Conservation (phyloP, 2,329 filamentous ascomycete species). For the Lachnellula arida region DNA sequence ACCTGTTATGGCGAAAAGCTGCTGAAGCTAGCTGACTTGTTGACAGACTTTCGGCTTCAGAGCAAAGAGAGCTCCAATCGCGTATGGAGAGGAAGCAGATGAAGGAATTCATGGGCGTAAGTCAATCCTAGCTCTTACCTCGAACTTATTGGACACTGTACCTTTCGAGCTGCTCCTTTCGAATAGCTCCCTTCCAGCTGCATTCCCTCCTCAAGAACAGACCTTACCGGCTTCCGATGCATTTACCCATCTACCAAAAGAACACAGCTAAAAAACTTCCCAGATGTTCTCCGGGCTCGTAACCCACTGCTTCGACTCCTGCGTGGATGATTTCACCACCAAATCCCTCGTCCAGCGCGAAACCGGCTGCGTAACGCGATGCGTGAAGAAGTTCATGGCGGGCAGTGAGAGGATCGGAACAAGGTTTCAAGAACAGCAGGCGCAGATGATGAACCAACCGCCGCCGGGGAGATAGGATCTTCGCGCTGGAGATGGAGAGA, state of each 20-base stretch:
- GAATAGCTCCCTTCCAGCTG: no score
- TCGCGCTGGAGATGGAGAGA: background rate
- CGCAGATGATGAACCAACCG: constrained; percentile 46
- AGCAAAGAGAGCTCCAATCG: constrained; percentile 88
- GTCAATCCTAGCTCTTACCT: constrained; percentile 33
- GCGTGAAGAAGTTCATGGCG: constrained; percentile 95
- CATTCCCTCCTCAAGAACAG: no score
- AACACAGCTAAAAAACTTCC: constrained; percentile 11
- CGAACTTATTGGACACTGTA: no score
- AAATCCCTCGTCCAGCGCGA: constrained; percentile 87
- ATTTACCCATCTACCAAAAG: background rate
- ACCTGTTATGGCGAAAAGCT: background rate
- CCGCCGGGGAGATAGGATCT: constrained; percentile 25
- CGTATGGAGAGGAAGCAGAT: constrained; percentile 98
- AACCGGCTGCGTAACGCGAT: constrained; percentile 87
- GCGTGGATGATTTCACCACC: constrained; percentile 97
- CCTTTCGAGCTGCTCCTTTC: no score
- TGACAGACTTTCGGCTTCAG: constrained; percentile 41
- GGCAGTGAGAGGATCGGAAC: constrained; percentile 84
- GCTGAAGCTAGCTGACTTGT: constrained; percentile 8
- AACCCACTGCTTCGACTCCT: constrained; percentile 91
- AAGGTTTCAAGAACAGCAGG: constrained; percentile 73
- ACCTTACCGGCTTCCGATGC: no score
- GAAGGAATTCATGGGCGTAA: constrained; percentile 96
- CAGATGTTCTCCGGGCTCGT: constrained; percentile 64